Base-by-base conservation (phyloP, 2,329 filamentous ascomycete genomes). In the Aureobasidium namibiae region DNA sequence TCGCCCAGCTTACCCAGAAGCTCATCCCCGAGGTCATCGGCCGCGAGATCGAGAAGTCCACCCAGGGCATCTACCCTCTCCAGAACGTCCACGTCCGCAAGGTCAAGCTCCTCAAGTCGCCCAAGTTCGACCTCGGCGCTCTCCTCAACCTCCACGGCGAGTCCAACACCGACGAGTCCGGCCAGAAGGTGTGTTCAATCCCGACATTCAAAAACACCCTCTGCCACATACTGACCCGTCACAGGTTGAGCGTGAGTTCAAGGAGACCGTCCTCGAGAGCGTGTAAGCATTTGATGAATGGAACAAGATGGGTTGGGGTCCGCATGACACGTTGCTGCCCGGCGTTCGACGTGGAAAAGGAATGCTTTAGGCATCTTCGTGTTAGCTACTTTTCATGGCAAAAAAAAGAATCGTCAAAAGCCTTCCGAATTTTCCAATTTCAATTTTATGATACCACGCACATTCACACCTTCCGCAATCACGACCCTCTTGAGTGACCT, bases 61-160 rank as follows among this genome's bases (percentile, higher is more conserved):
- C 92, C 68, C 92, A 96, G 82, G 92, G 94, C 80, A 99, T 99
- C 81, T 99, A 99, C 82, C 94, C 94, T 70, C 89, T 99, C 75
- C 94, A 97, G 84, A 96, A 97, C 80, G 94, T 97, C 74, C 94
- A 99, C 84, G 96, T 99, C 80, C 92, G 94, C 80, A 99, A 99
- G 87, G 92, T 99, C 74, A 99, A 99, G 88, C 89, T 99, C 70
- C 84, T 99, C 71, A 99, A 99, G 88, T 79, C 87, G 68, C 94
- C 94, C 75, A 99, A 99, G 85, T 97, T 99, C 83, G 94, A 99
- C 76, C 88, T 99, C 67, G 94, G 94, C 79, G 88, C 90, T 71
- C 86, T 99, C 70, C 88, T 99, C 78, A 88, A 88, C 78, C 88
- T 99, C 72, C 94, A 99, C 83, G 94, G 94, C 80, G 94, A 99